Percentiles rank a stretch among this genome's conserved stretches.
Evolutionary conservation across 2,329 filamentous ascomycete species (phyloP).

Genomic region (Epichloe sylvatica): DNA sequence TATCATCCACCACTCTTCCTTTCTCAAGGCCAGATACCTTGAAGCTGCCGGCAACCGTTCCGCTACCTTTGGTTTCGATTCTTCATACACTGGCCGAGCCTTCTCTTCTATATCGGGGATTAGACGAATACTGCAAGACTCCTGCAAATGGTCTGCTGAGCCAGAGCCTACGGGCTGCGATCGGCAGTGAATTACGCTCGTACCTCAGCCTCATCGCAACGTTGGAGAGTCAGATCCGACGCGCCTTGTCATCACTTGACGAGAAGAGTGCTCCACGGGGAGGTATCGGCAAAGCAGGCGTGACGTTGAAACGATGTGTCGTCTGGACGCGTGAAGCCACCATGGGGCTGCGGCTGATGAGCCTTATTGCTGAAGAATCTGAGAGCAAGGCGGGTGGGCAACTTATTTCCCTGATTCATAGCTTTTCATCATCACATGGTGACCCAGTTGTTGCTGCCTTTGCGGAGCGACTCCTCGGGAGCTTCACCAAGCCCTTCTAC

Average conservation of each 20-base stretch:
- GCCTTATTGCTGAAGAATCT: conserved; percentile 83
- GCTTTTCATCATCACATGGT: conserved; percentile 83
- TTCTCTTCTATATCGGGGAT: conserved; percentile 72
- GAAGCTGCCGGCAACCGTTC: conserved; percentile 64
- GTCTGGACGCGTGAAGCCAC: conserved; percentile 97
- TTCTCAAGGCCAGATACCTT: conserved; percentile 58
- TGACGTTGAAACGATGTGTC: conserved; percentile 88
- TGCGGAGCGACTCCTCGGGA: conserved; percentile 72
- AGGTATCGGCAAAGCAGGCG: conserved; percentile 70
- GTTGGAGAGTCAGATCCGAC: conserved; percentile 78
- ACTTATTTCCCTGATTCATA: conserved; percentile 84
- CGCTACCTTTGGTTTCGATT: conserved; percentile 71
- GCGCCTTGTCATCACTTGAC: conserved; percentile 63
- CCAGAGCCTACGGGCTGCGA: conserved; percentile 80
- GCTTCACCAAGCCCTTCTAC: conserved; percentile 90
- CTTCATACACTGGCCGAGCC: conserved; percentile 85
- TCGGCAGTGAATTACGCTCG: conserved; percentile 70
- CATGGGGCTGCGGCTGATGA: conserved; percentile 87
- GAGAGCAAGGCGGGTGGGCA: conserved; percentile 73
- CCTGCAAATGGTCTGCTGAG: conserved; percentile 73
- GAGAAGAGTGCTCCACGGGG: conserved; percentile 48
- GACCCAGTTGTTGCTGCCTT: conserved; percentile 90
- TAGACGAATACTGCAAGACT: conserved; percentile 70
- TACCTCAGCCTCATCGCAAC: conserved; percentile 87
- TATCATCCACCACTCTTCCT: conserved; percentile 72